These are phyloP conservation scores for Backusella westeae DNA, from an alignment of 192 early-diverging fungal species.

Conservation along the genomic window DNA sequence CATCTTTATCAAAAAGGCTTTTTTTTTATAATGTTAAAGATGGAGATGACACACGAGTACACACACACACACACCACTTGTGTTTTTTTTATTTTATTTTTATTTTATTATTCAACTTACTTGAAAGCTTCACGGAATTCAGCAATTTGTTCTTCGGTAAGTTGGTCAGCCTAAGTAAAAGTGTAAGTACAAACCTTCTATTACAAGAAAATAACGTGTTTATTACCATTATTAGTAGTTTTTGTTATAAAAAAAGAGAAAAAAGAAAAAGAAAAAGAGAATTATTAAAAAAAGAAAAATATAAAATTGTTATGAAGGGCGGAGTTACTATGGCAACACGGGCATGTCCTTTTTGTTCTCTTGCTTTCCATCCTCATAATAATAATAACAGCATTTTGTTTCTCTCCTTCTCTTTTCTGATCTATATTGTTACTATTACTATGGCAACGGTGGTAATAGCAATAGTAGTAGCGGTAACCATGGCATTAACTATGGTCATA, in stretches of 20 bases:
- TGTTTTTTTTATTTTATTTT: background rate
- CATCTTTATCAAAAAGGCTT: slow-evolving; percentile 92
- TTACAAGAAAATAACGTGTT: background rate
- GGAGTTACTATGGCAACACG: background rate
- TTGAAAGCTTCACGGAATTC: slow-evolving; percentile 81
- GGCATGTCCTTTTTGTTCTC: background rate
- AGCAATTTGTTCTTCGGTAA: slow-evolving; percentile 85
- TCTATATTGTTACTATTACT: too few species aligned
- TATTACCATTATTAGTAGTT: slow-evolving; percentile 11
- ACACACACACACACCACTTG: background rate
- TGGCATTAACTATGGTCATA: too few species aligned
- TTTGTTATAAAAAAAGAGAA: background rate
- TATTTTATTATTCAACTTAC: slow-evolving; percentile 48
- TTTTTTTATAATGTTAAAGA: slow-evolving; percentile 46
- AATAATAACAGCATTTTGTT: background rate
- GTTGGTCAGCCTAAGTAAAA: slow-evolving; percentile 69
- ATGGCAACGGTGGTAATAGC: background rate
- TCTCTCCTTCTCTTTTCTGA: background rate
- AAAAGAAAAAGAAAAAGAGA: background rate
- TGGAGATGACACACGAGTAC: background rate
- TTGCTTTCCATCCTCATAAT: background rate
- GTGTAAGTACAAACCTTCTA: background rate
- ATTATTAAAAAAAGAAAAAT: background rate
- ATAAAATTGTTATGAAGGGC: background rate
- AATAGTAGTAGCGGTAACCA: too few species aligned